phyloP scores from a whole-genome alignment of 768 basidiomycete species.

The Candolleomyces aberdarensis region DNA sequence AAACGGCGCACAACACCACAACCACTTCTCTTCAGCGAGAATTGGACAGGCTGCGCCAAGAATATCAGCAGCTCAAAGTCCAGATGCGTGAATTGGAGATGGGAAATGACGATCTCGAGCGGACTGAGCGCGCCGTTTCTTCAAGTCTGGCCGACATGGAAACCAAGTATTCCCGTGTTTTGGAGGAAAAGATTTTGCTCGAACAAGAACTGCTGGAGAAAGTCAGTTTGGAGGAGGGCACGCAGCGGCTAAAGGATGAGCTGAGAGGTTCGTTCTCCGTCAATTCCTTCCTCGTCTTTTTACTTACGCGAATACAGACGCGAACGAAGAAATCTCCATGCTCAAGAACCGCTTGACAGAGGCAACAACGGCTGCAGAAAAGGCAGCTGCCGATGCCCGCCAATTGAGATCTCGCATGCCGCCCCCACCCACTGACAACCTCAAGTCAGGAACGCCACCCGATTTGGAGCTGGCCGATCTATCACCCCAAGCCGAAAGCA shows the following conservation, averaged over 20 bases:
- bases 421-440: neutral
- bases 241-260: slow-evolving; percentile 89
- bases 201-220: slow-evolving; percentile 95
- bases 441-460: slow-evolving; percentile 21
- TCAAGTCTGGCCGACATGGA: slow-evolving; percentile 84
- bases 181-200: slow-evolving; percentile 96
- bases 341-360: slow-evolving; percentile 67
- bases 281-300: slow-evolving; percentile 1
- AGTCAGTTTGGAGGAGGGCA: slow-evolving; percentile 85
- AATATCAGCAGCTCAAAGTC: slow-evolving; percentile 66
- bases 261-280: slow-evolving; percentile 63
- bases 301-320: slow-evolving; percentile 49
- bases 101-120: slow-evolving; percentile 96
- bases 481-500: slow-evolving; percentile 13
- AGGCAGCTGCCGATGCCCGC: slow-evolving; percentile 15
- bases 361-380: slow-evolving; percentile 6
- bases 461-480: slow-evolving; percentile 25
- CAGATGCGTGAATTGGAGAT: slow-evolving; percentile 89
- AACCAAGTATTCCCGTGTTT: slow-evolving; percentile 80
- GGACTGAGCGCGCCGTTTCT: slow-evolving; percentile 86
- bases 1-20: slow-evolving; percentile 88
- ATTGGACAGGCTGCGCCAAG: slow-evolving; percentile 76
- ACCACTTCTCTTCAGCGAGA: slow-evolving; percentile 90
- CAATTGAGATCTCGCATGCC: too few species aligned
- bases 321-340: slow-evolving; percentile 80